phyloP scores from a whole-genome alignment of 345 rosid species.

The Capsella bursapastoris region DNA sequence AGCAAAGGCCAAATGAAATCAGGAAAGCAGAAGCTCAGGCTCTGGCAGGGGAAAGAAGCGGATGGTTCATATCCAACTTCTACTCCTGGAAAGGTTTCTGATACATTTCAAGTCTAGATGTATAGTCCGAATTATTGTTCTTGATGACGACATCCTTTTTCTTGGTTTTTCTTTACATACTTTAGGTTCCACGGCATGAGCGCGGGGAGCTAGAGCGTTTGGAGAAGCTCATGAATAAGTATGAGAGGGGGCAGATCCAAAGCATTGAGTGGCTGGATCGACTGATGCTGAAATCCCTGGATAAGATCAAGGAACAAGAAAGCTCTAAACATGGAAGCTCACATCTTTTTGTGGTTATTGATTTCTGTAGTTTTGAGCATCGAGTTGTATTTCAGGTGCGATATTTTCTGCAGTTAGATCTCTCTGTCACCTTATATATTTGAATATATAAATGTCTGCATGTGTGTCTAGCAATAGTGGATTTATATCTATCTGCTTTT shows the following conservation, averaged over 20 bases:
- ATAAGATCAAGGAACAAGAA: conserved; percentile 80
- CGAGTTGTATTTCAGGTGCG: conserved; percentile 95
- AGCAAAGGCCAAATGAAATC: conserved; percentile 89
- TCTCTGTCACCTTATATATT: background rate
- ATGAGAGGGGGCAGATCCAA: conserved; percentile 90
- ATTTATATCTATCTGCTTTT: conserved; percentile 25
- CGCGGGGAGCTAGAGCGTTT: conserved; percentile 94
- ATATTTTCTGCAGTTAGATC: conserved; percentile 9
- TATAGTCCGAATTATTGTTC: background rate
- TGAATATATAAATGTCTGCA: background rate
- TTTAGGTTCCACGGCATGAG: conserved; percentile 87
- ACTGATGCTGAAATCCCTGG: conserved; percentile 83
- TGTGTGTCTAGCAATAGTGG: conserved; percentile 21
- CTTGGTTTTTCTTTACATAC: conserved; percentile 5
- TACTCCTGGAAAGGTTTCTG: conserved; percentile 95
- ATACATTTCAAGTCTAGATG: background rate
- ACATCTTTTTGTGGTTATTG: conserved; percentile 72
- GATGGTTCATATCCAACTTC: conserved; percentile 85
- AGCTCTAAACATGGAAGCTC: conserved; percentile 74
- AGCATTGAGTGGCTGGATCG: conserved; percentile 90
- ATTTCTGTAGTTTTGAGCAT: conserved; percentile 93
- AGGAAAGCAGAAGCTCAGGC: conserved; percentile 94
- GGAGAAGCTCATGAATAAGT: conserved; percentile 91
- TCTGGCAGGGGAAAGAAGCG: conserved; percentile 88
- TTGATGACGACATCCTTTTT: background rate